Conservation (phyloP, 768 basidiomycete genomes). For the Sarcodon aspratus region DNA sequence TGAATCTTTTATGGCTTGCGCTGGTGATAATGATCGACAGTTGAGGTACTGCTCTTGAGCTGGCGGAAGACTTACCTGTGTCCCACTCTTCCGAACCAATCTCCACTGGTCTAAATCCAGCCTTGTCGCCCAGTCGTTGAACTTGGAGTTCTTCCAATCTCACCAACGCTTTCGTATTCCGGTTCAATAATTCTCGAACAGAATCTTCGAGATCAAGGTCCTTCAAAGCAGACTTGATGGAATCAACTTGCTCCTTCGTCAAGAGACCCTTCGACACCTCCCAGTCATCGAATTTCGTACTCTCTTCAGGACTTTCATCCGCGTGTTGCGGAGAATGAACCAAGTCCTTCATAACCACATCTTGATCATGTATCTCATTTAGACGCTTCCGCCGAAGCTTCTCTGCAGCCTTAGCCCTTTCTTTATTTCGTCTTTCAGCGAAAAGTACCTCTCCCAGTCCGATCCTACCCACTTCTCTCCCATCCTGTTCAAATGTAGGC, state of each 20-base stretch:
- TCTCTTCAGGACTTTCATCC: conserved; percentile 6
- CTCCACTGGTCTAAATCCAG: conserved; percentile 33
- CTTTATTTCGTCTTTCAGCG: conserved; percentile 14
- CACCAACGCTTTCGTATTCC: conserved; percentile 51
- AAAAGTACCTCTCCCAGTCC: conserved; percentile 51
- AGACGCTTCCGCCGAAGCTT: neutral
- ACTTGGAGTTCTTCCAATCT: conserved; percentile 58
- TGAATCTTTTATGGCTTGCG: conserved; percentile 63
- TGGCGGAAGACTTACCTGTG: conserved; percentile 39
- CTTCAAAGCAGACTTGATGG: conserved; percentile 49
- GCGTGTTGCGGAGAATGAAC: conserved; percentile 4
- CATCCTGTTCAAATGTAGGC: conserved; percentile 68
- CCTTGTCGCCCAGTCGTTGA: conserved; percentile 37
- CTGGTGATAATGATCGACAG: conserved; percentile 24
- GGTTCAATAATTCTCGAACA: conserved; percentile 55
- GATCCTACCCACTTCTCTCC: conserved; percentile 53
- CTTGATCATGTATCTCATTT: neutral
- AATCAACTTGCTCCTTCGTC: conserved; percentile 38
- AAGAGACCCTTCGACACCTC: conserved; percentile 41
- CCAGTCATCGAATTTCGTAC: conserved; percentile 20
- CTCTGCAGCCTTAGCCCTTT: conserved; percentile 11
- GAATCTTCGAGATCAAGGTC: conserved; percentile 57
- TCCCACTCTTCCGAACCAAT: conserved; percentile 78
- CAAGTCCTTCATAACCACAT: conserved; percentile 8
- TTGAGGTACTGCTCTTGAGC: conserved; percentile 5